A percentile compares a stretch with the other conserved stretches of the same genome.
Evolutionary conservation across 345 rosid species (phyloP).

Genomic region (Gossypium raimondii): DNA sequence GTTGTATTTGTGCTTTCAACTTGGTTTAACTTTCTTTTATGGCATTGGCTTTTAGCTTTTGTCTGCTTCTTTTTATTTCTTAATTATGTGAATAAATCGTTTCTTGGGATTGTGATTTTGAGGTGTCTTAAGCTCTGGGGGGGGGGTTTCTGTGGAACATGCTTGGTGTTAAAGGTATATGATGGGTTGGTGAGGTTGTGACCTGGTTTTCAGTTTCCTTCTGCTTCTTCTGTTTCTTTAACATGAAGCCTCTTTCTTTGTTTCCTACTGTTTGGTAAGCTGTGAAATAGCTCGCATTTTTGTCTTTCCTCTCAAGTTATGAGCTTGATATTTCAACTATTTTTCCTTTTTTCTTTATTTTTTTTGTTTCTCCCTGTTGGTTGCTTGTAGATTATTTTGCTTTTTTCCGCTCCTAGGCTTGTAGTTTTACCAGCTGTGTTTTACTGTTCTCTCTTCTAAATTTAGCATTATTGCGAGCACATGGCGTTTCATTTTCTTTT

Average conservation of each 20-base stretch:
- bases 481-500: conserved; percentile 8
- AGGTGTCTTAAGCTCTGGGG: conserved; percentile 5
- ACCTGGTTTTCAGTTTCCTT: conserved; percentile 32
- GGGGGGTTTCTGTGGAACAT: conserved; percentile 24
- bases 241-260: conserved; percentile 37
- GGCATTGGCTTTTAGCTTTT: conserved; percentile 28
- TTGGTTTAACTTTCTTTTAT: conserved; percentile 19
- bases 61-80: neutral
- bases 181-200: conserved; percentile 53
- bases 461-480: conserved; percentile 11
- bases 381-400: conserved; percentile 8
- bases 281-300: conserved; percentile 40
- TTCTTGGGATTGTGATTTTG: conserved; percentile 5
- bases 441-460: neutral
- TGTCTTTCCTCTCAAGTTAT: conserved; percentile 33
- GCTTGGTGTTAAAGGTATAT: conserved; percentile 46
- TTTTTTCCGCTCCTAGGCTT: conserved; percentile 11
- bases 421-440: neutral
- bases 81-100: neutral
- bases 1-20: neutral
- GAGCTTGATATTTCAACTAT: conserved; percentile 31
- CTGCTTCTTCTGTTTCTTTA: conserved; percentile 33
- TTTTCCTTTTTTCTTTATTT: conserved; percentile 3
- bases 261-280: conserved; percentile 48
- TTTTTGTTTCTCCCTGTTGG: neutral